Conservation (phyloP, 176 grass and related monocot species). For the Rhynchospora pubera region DNA sequence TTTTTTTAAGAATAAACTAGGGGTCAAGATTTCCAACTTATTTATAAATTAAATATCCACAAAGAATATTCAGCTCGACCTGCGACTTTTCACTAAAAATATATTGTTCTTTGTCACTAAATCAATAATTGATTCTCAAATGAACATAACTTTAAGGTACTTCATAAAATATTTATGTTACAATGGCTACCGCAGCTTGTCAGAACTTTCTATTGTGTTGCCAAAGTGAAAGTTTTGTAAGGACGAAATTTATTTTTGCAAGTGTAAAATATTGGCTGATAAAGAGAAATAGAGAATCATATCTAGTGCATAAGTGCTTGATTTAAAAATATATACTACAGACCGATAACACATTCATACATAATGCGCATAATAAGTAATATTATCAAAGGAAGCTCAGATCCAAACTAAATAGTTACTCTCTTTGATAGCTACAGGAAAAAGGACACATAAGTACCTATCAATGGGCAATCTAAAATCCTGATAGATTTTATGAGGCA, state of each 20-base stretch:
- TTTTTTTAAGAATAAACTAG: too few species aligned
- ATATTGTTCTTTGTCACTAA: too few species aligned
- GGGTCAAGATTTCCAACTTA: too few species aligned
- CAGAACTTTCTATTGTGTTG: neutral
- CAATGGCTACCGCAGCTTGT: neutral
- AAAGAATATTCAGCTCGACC: too few species aligned
- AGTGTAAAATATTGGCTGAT: neutral
- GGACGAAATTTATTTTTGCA: neutral
- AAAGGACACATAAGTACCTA: neutral
- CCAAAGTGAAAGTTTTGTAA: neutral
- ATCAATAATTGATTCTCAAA: too few species aligned
- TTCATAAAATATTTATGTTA: too few species aligned
- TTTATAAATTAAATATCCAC: too few species aligned
- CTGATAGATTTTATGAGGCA: constrained; percentile 6
- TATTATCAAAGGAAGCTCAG: neutral
- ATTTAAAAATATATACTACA: neutral
- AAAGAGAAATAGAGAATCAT: neutral
- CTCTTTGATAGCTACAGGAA: neutral
- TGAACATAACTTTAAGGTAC: too few species aligned
- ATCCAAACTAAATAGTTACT: neutral
- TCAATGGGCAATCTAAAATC: neutral
- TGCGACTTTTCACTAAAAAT: too few species aligned
- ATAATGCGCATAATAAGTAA: neutral
- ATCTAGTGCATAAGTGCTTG: too few species aligned
- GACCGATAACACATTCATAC: neutral